Evolutionary conservation across 2,329 filamentous ascomycete species (phyloP), one percentile per base, ranked within the genome.

Genomic region (Aureobasidium pullulans): DNA sequence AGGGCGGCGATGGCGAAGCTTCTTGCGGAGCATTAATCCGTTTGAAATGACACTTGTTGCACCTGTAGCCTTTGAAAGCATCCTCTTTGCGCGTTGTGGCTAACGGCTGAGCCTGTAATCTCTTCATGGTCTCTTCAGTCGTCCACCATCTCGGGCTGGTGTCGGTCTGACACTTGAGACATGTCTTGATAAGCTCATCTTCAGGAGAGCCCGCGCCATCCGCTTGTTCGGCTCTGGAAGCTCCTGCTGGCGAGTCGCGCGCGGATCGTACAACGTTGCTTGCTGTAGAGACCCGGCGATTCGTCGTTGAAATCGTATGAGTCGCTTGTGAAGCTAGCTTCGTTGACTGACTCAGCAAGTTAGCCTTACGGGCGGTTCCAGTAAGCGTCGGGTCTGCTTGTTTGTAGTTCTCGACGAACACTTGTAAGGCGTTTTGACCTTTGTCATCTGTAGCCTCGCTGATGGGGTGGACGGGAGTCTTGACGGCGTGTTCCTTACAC

Each of bases 361-460:
- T 94, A 23, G 94, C 93, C 73, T 96, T 96, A 58, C 94, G 87
- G 23, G 94, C 90, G 16, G 93, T 96, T 31, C 94, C 94, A 2
- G 92, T 96, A 66, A 96, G 77, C 2, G 89, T 84, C 42, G 93
- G 81, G 70, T 99, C 94, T 8, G 94, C 93, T 74, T 97, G 93
- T 73, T 99, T 99, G 78, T 90, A 96, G 60, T 87, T 91, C 65
- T 87, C 87, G 46, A 88, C 89, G 70, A 89, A 99, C 29, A 96
- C 79, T 71, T 96, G 91, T 52, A 99, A 76, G 9, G 89, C 90
- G 66, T 86, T 95, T 57, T 85, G 74, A n/a, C 85, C 85, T n/a
- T 79, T 79, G 19, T 87, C 84, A 59, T 87, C 84, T 10, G 88
- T 85, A 23, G 83, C 71, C 64, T 96, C 91, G 63, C 89, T 82